Percentiles rank a stretch among this genome's conserved stretches.
Evolutionary conservation across 495 filamentous ascomycete genomes (phyloP).

Genomic region (Zalerion maritima): DNA sequence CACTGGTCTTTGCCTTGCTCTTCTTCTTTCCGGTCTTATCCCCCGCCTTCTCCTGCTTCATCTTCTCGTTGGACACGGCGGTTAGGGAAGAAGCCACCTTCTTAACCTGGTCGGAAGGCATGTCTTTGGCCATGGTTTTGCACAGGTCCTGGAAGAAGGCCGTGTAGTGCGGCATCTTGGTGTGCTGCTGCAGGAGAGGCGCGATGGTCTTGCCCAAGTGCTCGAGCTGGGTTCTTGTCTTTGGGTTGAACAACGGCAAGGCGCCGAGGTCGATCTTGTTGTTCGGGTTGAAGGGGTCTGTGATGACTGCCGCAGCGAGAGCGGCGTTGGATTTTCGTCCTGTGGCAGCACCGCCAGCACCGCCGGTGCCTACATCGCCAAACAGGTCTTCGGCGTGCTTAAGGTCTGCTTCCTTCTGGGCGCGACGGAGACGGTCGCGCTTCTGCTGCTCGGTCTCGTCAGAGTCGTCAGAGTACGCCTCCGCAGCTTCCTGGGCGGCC

Average conservation of each 20-base stretch:
- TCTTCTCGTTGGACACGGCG: slow-evolving; percentile 86
- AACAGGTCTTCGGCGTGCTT: slow-evolving; percentile 88
- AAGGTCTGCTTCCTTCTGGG: slow-evolving; percentile 80
- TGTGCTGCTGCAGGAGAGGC: slow-evolving; percentile 55
- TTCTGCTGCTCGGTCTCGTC: slow-evolving; percentile 56
- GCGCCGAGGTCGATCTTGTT: slow-evolving; percentile 65
- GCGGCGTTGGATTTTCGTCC: slow-evolving; percentile 42
- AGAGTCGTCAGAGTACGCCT: slow-evolving; percentile 43
- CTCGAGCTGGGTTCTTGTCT: slow-evolving; percentile 70
- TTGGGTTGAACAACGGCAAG: slow-evolving; percentile 77
- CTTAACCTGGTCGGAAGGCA: slow-evolving; percentile 84
- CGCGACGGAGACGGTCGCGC: slow-evolving; percentile 55
- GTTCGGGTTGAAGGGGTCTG: slow-evolving; percentile 54
- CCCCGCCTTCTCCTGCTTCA: slow-evolving; percentile 92
- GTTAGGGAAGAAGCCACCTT: slow-evolving; percentile 78
- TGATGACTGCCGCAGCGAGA: slow-evolving; percentile 49
- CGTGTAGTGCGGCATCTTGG: slow-evolving; percentile 80
- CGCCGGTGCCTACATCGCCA: slow-evolving; percentile 57
- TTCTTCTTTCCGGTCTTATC: slow-evolving; percentile 95
- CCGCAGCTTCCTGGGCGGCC: slow-evolving; percentile 35
- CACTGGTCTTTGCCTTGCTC: slow-evolving; percentile 82
- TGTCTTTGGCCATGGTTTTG: slow-evolving; percentile 75
- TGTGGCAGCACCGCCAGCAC: too few species aligned
- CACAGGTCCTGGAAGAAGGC: slow-evolving; percentile 83
- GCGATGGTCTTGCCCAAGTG: slow-evolving; percentile 57